These are phyloP conservation scores for Podosphaera leucotricha DNA, from an alignment of 2,329 filamentous ascomycete species.

Conservation along the genomic window DNA sequence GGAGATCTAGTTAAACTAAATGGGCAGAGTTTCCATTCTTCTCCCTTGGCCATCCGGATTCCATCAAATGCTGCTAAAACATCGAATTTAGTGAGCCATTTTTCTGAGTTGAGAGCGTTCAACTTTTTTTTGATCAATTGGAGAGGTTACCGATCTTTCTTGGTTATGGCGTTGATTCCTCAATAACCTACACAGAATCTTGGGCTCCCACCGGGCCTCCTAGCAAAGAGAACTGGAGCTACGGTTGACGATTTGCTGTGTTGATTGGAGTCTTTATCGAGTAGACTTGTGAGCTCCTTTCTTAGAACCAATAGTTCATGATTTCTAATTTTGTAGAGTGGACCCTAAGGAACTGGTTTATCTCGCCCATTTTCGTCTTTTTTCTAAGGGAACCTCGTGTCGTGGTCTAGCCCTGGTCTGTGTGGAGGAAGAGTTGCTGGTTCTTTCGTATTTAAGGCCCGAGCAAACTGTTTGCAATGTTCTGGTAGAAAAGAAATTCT, in stretches of 20 bases:
- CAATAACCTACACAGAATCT: not conserved
- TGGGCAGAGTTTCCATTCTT: constrained; percentile 1
- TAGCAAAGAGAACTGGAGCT: not conserved
- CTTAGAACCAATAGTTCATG: not conserved
- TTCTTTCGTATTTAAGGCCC: constrained; percentile 1
- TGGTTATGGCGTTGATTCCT: not conserved
- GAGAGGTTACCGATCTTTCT: not conserved
- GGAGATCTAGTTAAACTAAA: constrained; percentile 1
- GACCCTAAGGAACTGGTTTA: not conserved
- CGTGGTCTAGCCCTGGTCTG: not conserved
- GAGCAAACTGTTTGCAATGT: not conserved
- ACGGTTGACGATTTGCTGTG: not conserved
- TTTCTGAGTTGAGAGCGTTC: not conserved
- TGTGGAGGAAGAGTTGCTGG: not conserved
- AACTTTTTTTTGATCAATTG: not conserved
- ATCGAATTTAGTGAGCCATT: not conserved
- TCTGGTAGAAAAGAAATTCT: not conserved
- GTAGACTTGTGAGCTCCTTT: not conserved
- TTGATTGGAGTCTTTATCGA: not conserved
- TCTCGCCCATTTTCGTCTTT: not conserved
- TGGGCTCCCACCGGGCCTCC: not conserved
- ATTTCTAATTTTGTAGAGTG: not conserved
- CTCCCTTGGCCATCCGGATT: not conserved
- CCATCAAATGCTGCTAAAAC: not conserved
- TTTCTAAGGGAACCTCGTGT: not conserved